Evolutionary conservation across 164 flowering plant genomes (phyloP).

Genomic region (Paratinospora sagittata): DNA sequence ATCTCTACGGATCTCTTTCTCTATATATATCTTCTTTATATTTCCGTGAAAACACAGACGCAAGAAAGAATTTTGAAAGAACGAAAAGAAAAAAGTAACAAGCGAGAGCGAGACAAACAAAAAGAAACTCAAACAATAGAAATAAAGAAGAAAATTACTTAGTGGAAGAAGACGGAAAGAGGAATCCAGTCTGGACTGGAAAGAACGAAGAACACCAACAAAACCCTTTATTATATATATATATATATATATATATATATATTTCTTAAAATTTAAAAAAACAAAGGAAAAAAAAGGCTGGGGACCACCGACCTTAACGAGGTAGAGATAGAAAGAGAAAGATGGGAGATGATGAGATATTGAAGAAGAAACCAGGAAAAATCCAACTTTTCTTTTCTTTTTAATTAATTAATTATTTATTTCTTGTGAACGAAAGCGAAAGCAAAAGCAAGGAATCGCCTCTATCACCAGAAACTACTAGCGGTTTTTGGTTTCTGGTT

Average conservation of each 20-base stretch:
- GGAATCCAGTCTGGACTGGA: not conserved
- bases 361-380: no score
- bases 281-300: not conserved
- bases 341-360: not conserved
- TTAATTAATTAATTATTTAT: no score
- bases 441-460: not conserved
- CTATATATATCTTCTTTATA: no score
- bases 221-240: not conserved
- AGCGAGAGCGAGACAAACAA: not conserved
- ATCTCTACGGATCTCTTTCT: no score
- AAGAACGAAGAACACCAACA: not conserved
- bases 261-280: no score
- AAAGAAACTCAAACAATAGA: not conserved
- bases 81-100: not conserved
- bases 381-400: no score
- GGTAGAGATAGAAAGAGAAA: not conserved
- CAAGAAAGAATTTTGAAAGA: not conserved
- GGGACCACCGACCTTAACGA: not conserved
- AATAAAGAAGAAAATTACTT: not conserved
- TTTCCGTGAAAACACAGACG: not conserved
- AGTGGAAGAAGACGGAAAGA: not conserved
- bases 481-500: no score
- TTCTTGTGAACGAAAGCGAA: not conserved
- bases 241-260: no score
- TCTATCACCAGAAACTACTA: not conserved